Conservation (phyloP, 1,284 basidiomycete genomes). For the Irpex lacteus region DNA sequence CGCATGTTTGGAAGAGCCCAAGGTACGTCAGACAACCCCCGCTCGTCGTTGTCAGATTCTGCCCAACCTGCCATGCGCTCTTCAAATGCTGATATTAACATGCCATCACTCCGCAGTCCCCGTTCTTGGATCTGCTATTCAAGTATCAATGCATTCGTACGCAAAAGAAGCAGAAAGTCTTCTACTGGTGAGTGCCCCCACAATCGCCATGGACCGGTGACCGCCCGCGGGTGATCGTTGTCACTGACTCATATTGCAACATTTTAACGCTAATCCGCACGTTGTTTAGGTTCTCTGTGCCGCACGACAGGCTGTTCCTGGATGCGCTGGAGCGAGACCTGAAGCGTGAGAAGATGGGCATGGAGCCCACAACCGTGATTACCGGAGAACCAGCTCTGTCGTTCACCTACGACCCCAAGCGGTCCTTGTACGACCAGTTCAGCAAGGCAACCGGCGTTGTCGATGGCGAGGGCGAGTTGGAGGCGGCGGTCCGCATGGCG, state of each 20-base stretch:
- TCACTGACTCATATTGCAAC: not conserved
- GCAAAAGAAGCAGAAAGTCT: slow-evolving; percentile 95
- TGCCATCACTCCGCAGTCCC: slow-evolving; percentile 50
- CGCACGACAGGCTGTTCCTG: slow-evolving; percentile 92
- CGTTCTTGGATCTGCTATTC: slow-evolving; percentile 89
- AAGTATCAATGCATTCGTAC: slow-evolving; percentile 94
- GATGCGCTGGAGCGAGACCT: slow-evolving; percentile 92
- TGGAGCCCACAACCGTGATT: slow-evolving; percentile 77
- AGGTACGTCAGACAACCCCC: slow-evolving; percentile 46
- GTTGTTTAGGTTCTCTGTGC: slow-evolving; percentile 68
- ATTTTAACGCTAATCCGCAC: not conserved
- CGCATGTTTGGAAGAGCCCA: slow-evolving; percentile 88
- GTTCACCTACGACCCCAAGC: slow-evolving; percentile 82
- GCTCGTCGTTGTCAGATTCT: slow-evolving; percentile 2
- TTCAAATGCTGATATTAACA: not conserved
- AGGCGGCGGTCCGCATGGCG: slow-evolving; percentile 47
- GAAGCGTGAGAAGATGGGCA: slow-evolving; percentile 87
- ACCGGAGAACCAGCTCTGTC: slow-evolving; percentile 79
- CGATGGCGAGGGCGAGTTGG: slow-evolving; percentile 56
- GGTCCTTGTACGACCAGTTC: slow-evolving; percentile 87
- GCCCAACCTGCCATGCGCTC: not conserved
- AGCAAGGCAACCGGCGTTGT: slow-evolving; percentile 49
- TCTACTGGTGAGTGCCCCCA: slow-evolving; percentile 73
- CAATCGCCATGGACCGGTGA: not conserved
- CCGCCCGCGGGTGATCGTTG: slow-evolving; percentile 1